Evolutionary conservation across 306 rosid species (phyloP).

Genomic region (Fragaria ananassa): DNA sequence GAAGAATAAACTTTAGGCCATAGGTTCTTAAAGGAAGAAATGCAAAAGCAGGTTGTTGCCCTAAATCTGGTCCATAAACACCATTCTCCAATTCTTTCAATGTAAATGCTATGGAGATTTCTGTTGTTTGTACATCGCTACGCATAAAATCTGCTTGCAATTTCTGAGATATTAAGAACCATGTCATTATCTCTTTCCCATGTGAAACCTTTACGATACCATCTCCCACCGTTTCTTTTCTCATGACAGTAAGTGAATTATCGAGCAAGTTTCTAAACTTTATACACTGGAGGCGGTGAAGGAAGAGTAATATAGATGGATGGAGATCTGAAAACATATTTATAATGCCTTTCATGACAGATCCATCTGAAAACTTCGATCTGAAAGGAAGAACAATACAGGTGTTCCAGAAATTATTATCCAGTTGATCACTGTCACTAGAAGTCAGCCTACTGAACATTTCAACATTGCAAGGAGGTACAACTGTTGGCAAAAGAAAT

Average conservation of each 20-base stretch:
- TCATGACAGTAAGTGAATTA: slow-evolving; percentile 68
- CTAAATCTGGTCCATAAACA: slow-evolving; percentile 55
- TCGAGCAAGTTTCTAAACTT: slow-evolving; percentile 66
- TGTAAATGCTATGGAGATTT: slow-evolving; percentile 86
- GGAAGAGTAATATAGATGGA: slow-evolving; percentile 87
- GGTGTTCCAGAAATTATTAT: slow-evolving; percentile 64
- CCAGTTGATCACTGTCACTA: slow-evolving; percentile 39
- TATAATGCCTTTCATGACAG: slow-evolving; percentile 53
- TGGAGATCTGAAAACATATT: slow-evolving; percentile 89
- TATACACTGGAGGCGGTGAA: slow-evolving; percentile 87
- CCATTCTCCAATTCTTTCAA: slow-evolving; percentile 60
- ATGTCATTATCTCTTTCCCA: slow-evolving; percentile 76
- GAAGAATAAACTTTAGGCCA: slow-evolving; percentile 89
- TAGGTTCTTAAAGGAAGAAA: slow-evolving; percentile 89
- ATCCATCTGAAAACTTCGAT: slow-evolving; percentile 52
- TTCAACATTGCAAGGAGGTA: slow-evolving; percentile 66
- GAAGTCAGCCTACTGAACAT: slow-evolving; percentile 56
- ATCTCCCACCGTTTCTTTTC: slow-evolving; percentile 67
- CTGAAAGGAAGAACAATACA: slow-evolving; percentile 92
- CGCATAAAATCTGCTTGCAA: slow-evolving; percentile 55
- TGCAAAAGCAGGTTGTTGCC: slow-evolving; percentile 87
- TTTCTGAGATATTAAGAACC: slow-evolving; percentile 82
- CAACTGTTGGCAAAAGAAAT: slow-evolving; percentile 80
- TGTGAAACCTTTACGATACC: slow-evolving; percentile 77
- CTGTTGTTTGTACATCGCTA: slow-evolving; percentile 64